phyloP scores from a whole-genome alignment of 495 filamentous ascomycete species.

The Neurospora intermedia region DNA sequence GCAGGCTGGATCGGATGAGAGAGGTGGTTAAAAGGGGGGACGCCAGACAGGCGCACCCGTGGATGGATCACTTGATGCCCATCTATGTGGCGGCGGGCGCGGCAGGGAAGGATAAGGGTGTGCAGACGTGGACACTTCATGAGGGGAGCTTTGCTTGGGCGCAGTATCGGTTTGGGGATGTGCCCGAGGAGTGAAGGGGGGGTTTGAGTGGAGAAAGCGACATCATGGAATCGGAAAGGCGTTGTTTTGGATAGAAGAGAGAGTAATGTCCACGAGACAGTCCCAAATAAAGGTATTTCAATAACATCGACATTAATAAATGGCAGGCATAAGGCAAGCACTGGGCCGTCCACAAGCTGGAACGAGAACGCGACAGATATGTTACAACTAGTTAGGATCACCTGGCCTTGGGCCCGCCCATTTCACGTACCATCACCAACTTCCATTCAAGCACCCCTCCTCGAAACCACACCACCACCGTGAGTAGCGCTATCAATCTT shows the following conservation, averaged over 20 bases:
- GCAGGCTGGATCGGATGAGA: conserved; percentile 50
- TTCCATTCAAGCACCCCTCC: neutral
- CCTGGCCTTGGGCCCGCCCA: neutral
- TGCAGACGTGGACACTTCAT: conserved; percentile 52
- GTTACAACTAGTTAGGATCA: neutral
- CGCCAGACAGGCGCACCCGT: conserved; percentile 67
- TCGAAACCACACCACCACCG: neutral
- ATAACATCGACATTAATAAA: neutral
- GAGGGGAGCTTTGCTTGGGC: conserved; percentile 66
- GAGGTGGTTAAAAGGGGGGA: conserved; percentile 51
- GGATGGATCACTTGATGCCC: conserved; percentile 70
- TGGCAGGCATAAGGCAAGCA: neutral
- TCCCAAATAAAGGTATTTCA: neutral
- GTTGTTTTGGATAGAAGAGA: neutral
- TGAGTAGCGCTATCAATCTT: neutral
- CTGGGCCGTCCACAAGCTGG: neutral
- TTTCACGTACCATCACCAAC: neutral
- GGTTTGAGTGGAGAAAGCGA: neutral
- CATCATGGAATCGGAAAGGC: neutral
- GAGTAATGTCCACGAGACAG: neutral
- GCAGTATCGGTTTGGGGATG: conserved; percentile 62
- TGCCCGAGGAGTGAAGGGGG: conserved; percentile 14
- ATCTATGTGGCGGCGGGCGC: conserved; percentile 66
- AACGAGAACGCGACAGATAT: neutral
- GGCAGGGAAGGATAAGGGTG: conserved; percentile 50